Conservation (phyloP, 768 basidiomycete species). For the Nidula microcarpa region DNA sequence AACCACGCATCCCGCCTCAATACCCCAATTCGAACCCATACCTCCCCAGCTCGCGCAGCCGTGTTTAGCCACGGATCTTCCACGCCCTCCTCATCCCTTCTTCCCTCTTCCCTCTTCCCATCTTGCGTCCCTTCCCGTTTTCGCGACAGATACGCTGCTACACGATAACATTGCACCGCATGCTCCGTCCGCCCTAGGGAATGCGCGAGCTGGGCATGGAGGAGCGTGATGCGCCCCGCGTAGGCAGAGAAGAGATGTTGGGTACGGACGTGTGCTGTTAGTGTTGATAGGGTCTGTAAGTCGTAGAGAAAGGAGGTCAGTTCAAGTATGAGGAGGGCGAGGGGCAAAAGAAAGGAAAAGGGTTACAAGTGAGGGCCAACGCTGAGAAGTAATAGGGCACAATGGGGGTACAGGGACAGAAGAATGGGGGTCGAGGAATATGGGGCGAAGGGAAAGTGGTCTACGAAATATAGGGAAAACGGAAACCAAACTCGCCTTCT, state of each 20-base stretch:
- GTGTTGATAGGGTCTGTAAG: slow-evolving; percentile 14
- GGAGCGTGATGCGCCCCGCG: slow-evolving; percentile 60
- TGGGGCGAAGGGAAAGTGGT: background rate
- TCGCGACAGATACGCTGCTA: slow-evolving; percentile 48
- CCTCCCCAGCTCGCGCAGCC: slow-evolving; percentile 26
- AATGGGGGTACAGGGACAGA: background rate
- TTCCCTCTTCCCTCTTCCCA: slow-evolving; percentile 4
- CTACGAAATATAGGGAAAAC: background rate
- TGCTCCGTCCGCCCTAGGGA: slow-evolving; percentile 49
- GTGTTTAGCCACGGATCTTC: slow-evolving; percentile 30
- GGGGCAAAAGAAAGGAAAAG: background rate
- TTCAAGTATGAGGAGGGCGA: background rate
- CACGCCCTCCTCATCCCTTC: slow-evolving; percentile 15
- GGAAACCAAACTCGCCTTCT: slow-evolving; percentile 37
- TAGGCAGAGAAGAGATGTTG: slow-evolving; percentile 52
- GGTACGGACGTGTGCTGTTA: slow-evolving; percentile 64
- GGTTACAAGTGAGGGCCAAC: background rate
- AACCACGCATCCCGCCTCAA: slow-evolving; percentile 4
- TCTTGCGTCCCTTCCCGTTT: background rate
- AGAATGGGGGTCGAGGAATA: background rate
- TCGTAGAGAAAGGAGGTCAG: slow-evolving; percentile 1
- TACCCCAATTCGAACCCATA: slow-evolving; percentile 28
- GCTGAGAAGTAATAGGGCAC: background rate
- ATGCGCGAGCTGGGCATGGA: slow-evolving; percentile 74
- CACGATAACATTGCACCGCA: slow-evolving; percentile 60